Conservation (phyloP, 2,329 filamentous ascomycete species). For the Cladophialophora psammophila region DNA sequence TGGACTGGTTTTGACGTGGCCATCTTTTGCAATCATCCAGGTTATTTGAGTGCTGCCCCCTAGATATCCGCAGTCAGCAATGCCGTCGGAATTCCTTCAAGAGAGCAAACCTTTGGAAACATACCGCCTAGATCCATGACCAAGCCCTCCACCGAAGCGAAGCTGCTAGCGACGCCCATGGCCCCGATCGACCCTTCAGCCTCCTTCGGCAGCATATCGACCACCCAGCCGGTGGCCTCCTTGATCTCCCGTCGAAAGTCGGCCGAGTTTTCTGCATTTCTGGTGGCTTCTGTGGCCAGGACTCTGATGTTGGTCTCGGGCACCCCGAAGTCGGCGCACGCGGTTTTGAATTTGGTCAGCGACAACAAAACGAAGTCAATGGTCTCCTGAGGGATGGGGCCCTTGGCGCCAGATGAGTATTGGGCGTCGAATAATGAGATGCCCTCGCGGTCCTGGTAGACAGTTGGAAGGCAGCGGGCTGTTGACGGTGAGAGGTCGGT, state of each 20-base stretch:
- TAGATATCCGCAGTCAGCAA: conserved; percentile 11
- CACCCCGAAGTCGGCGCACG: conserved; percentile 75
- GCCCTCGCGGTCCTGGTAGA: conserved; percentile 78
- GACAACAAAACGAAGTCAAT: conserved; percentile 72
- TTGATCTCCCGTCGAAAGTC: conserved; percentile 74
- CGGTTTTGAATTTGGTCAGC: conserved; percentile 73
- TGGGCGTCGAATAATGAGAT: conserved; percentile 90
- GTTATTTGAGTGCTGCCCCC: conserved; percentile 65
- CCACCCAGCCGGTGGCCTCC: conserved; percentile 68
- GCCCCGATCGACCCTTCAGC: conserved; percentile 86
- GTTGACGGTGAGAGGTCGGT: conserved; percentile 76
- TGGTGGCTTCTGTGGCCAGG: conserved; percentile 88
- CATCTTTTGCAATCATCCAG: conserved; percentile 65
- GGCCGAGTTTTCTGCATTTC: conserved; percentile 76
- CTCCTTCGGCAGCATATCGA: conserved; percentile 76
- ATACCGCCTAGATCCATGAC: conserved; percentile 79
- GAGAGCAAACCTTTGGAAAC: conserved; percentile 12
- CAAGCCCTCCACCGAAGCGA: conserved; percentile 73
- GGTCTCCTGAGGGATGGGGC: conserved; percentile 64
- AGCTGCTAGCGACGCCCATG: conserved; percentile 79
- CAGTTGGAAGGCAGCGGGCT: conserved; percentile 74
- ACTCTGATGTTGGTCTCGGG: conserved; percentile 70
- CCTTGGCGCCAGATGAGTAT: conserved; percentile 49
- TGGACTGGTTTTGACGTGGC: conserved; percentile 59
- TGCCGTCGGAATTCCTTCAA: not conserved